Base-by-base conservation (phyloP, 345 rosid genomes). In the Ceriops zippeliana region DNA sequence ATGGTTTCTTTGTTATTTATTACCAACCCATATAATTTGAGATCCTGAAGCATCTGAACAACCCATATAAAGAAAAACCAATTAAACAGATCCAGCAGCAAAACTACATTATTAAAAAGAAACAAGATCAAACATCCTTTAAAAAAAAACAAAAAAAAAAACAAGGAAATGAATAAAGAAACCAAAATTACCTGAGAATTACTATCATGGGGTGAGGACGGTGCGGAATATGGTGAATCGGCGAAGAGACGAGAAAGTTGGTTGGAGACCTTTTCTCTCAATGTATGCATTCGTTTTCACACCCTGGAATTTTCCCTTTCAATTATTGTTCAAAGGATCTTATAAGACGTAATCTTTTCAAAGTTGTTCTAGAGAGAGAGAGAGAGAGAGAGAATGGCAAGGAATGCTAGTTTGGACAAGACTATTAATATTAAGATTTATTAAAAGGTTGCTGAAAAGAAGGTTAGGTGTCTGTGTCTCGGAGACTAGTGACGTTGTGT, bases 181-280 rank as follows among this genome's bases (percentile, higher is more conserved):
- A 31, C 8, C 6, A 67, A 22, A 61, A 32, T 42, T 63, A 88
- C 92, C 91, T 81, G 81, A 70, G 83, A 76, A 75, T 73, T 70
- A 75, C 70, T 72, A 69, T 79, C 69, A 37, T 80, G 26, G 35
- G 57, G 57, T 26, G 64, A 59, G 46, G 75, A 63, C 47, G 86
- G 35, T 28, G 87, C 65, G 63, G 87, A 80, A 15, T 81, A 71
- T 0, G 83, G 78, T 3, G 97, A 83, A 80, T 85, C 87, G 16
- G 84, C 75, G 63, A 93, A 83, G 64, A 89, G 80, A 76, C 90
- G 84, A 20, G 96, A 87, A 2, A 90, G 84, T 78, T 83, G 87
- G 69, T 87, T 86, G 0, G 96, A 77, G 16, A 90, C 87, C 56
- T 87, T 93, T 30, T 86, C 92, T 73, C 84, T 91, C 59, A 89